A percentile compares a stretch with the other conserved stretches of the same genome.
Evolutionary conservation across 345 rosid species (phyloP).

Genomic region (Toxicodendron radicans): DNA sequence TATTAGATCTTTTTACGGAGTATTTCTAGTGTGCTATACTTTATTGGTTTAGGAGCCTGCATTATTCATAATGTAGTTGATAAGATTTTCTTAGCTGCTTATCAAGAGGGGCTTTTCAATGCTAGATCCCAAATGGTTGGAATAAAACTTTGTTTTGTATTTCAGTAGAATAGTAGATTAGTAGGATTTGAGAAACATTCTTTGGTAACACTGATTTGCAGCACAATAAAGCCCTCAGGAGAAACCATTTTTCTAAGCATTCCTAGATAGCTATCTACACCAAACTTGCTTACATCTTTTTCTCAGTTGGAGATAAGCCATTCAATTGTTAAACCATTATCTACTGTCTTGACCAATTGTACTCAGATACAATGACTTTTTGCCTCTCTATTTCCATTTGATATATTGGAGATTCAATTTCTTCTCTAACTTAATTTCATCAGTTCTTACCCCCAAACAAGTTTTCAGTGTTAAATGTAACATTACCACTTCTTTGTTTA

Average conservation of each 20-base stretch:
- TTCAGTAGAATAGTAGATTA: neutral
- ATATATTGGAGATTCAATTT: neutral
- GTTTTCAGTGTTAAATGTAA: neutral
- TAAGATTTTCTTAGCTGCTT: neutral
- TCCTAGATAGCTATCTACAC: slow-evolving; percentile 9
- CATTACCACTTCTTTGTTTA: slow-evolving; percentile 22
- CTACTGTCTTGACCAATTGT: neutral
- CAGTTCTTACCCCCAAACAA: neutral
- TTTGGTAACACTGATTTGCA: neutral
- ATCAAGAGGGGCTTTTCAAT: neutral
- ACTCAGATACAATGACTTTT: neutral
- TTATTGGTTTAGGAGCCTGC: neutral
- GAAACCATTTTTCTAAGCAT: neutral
- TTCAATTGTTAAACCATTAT: neutral
- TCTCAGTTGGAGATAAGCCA: slow-evolving; percentile 1
- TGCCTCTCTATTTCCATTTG: neutral
- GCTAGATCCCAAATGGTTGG: neutral
- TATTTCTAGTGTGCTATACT: neutral
- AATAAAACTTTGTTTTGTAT: neutral
- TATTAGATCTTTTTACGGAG: neutral
- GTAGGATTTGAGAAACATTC: neutral
- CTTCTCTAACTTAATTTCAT: neutral
- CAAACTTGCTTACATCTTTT: neutral
- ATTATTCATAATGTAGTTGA: neutral
- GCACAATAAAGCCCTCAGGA: neutral